Conservation (phyloP, 192 early-diverging fungal species). For the Coemansia brasiliensis region DNA sequence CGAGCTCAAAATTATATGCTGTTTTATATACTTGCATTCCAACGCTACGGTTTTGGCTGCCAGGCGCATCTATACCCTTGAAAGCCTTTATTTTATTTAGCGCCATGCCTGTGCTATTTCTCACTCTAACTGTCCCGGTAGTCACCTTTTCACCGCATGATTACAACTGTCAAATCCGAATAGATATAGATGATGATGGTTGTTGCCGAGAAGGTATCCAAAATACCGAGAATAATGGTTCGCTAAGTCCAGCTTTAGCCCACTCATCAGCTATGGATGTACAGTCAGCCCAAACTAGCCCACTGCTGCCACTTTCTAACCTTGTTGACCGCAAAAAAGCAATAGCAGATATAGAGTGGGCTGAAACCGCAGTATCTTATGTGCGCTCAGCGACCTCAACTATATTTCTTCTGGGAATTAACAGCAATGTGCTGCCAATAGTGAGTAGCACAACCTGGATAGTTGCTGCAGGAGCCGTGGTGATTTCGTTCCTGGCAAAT, state of each 20-base stretch:
- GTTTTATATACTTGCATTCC: constrained; percentile 28
- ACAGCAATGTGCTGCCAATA: constrained; percentile 1
- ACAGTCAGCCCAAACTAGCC: not conserved
- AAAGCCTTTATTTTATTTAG: constrained; percentile 43
- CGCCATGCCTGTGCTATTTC: constrained; percentile 42
- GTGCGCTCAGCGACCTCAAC: constrained; percentile 21
- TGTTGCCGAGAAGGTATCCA: too few species aligned
- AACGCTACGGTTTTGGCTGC: constrained; percentile 40
- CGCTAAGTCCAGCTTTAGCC: too few species aligned
- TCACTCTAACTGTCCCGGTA: constrained; percentile 51
- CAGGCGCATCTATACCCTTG: constrained; percentile 15
- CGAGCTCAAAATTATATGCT: not conserved
- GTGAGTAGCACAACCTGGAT: not conserved
- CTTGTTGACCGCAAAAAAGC: not conserved
- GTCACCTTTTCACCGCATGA: constrained; percentile 3
- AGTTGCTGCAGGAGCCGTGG: not conserved
- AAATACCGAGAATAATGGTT: too few species aligned
- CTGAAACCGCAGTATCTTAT: constrained; percentile 19
- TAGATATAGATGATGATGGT: too few species aligned
- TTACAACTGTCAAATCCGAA: not conserved
- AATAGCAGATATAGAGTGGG: constrained; percentile 17
- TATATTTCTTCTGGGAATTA: constrained; percentile 21
- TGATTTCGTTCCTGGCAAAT: constrained; percentile 17
- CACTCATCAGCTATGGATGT: too few species aligned
- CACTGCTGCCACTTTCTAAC: not conserved